phyloP scores from a whole-genome alignment of 345 rosid species.

The Cardiospermum halicacabum region DNA sequence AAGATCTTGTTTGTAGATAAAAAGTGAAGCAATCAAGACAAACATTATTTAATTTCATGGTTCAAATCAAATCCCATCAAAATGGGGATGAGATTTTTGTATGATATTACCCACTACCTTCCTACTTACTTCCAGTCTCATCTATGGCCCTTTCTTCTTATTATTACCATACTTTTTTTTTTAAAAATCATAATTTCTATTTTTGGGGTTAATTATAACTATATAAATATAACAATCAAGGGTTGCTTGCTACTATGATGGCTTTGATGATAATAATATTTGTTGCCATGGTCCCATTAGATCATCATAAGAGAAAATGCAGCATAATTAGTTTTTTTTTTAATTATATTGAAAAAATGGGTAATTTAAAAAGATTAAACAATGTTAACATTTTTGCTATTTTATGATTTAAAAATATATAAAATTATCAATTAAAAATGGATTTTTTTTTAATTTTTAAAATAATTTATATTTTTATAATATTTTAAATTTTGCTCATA shows the following conservation, averaged over 20 bases:
- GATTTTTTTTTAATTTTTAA: no score
- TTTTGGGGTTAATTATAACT: no score
- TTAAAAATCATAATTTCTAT: no score
- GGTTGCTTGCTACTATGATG: not conserved
- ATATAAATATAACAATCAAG: not conserved
- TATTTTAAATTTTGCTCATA: no score
- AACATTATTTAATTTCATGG: conserved; percentile 7
- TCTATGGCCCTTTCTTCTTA: not conserved
- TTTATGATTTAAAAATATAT: no score
- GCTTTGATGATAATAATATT: conserved; percentile 9
- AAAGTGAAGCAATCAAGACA: conserved; percentile 30
- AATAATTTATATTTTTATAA: no score
- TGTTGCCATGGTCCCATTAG: conserved; percentile 11
- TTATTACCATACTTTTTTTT: not conserved
- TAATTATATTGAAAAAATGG: not conserved
- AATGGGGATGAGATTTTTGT: conserved; percentile 20
- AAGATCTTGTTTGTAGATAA: conserved; percentile 41
- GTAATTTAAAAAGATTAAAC: no score
- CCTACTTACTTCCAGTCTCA: conserved; percentile 2
- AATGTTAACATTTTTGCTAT: no score
- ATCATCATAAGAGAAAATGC: conserved; percentile 11
- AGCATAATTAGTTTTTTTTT: not conserved
- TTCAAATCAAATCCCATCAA: conserved; percentile 29
- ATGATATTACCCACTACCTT: conserved; percentile 10
- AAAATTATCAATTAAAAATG: no score